These are phyloP conservation scores for Auriscalpium orientale DNA, from an alignment of 768 basidiomycete genomes.

Conservation along the genomic window DNA sequence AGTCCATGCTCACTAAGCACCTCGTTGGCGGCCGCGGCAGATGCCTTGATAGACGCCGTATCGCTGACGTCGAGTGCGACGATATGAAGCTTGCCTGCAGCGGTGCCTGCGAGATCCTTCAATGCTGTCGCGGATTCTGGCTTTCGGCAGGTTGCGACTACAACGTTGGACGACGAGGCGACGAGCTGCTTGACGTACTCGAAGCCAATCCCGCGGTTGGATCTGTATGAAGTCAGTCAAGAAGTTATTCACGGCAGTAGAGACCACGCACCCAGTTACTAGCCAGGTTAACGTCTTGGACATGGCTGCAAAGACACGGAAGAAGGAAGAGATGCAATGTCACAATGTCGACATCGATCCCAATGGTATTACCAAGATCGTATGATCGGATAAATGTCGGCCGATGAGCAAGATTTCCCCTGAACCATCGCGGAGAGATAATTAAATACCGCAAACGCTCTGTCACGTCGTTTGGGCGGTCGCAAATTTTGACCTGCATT, in stretches of 20 bases:
- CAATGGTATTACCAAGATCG: too few species aligned
- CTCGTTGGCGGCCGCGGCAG: conserved; percentile 18
- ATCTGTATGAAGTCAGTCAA: conserved; percentile 7
- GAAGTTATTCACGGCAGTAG: too few species aligned
- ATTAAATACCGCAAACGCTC: too few species aligned
- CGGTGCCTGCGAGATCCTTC: conserved; percentile 15
- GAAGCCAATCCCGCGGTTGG: conserved; percentile 25
- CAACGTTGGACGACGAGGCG: conserved; percentile 15
- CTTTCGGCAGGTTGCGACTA: conserved; percentile 26
- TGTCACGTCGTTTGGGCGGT: too few species aligned
- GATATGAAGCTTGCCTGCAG: conserved; percentile 26
- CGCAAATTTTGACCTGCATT: too few species aligned
- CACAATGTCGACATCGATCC: too few species aligned
- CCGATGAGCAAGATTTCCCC: too few species aligned
- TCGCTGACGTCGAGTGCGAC: conserved; percentile 25
- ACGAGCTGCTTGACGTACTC: conserved; percentile 21
- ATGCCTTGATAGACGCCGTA: conserved; percentile 20
- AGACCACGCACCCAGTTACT: conserved; percentile 16
- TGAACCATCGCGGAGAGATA: too few species aligned
- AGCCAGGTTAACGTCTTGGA: conserved; percentile 17
- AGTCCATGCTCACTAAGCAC: conserved; percentile 24
- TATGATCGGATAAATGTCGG: too few species aligned
- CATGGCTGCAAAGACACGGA: not conserved
- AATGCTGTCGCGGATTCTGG: conserved; percentile 18
- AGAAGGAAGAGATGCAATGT: too few species aligned